Base-by-base conservation (phyloP, 805 yeast genomes). In the Metschnikowia dekortorum region DNA sequence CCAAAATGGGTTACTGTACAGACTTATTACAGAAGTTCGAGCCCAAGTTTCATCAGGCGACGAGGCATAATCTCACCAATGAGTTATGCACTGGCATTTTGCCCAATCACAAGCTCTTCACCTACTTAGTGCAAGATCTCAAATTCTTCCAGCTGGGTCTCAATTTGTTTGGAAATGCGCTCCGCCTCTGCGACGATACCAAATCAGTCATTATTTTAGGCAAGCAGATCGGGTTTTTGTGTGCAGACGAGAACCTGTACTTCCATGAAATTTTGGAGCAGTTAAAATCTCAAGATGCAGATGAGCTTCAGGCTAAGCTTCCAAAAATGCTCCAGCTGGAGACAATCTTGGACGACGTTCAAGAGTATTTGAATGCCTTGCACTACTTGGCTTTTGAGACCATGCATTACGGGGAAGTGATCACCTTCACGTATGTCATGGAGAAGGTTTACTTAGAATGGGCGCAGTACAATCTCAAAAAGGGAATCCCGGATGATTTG, bases 401-500 rank as follows among this genome's bases (percentile, higher is more conserved):
- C 16, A 47, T 54, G 6, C 60, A 68, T 0, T 79, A 78, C 52
- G 65, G 69, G 3, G 74, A 76, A 54, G 47, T 76, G 26, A 65
- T 78, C 37, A 76, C 81, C 1, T 68, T 68, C 34, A 50, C 70
- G 39, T 79, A 72, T 62, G 67, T 71, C 18, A 75, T 78, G 74
- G 84, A 80, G 53, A 68, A 69, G 39, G 78, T 77, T 0, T 80
- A 80, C 56, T 65, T 76, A 40, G 74, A 73, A 26, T 80, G 84
- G 84, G 82, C 82, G 1, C 69, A 74, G 32, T 57, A 67, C 50
- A 54, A 61, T 18, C 59, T 65, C 5, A 50, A 56, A 1, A 58
- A 67, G 43, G 48, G 43, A 6, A 43, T 45, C 9, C 36, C 44
- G 4, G 39, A 36, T 7, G 37, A 36, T 28, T 61, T 79, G 34